A percentile compares a stretch with the other conserved stretches of the same genome.
These are phyloP conservation scores for Cladosporium sp. DNA, from an alignment of 2,329 filamentous ascomycete genomes.

Conservation along the genomic window DNA sequence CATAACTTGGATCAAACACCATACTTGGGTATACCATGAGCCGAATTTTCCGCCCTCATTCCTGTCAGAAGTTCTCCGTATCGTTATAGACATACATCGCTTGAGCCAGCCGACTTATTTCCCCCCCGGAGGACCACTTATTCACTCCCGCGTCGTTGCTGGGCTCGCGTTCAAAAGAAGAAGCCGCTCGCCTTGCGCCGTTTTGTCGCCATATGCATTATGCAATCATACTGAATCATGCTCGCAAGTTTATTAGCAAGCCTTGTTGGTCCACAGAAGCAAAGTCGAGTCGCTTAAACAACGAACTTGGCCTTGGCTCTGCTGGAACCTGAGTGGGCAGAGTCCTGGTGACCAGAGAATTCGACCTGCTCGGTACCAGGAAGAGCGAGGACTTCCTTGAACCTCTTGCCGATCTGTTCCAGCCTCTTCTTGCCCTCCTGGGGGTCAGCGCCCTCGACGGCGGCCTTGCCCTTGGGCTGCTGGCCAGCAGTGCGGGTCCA, in stretches of 20 bases:
- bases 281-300: conserved; percentile 57
- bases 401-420: conserved; percentile 78
- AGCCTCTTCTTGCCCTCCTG: conserved; percentile 88
- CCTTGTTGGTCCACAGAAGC: background rate
- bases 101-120: conserved; percentile 12
- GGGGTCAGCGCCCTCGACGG: conserved; percentile 31
- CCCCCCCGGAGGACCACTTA: conserved; percentile 24
- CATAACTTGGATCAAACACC: conserved; percentile 17
- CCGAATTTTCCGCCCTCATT: conserved; percentile 1
- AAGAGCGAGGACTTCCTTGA: conserved; percentile 90
- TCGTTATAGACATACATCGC: conserved; percentile 18
- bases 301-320: conserved; percentile 92
- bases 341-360: conserved; percentile 95
- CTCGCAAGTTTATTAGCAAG: background rate
- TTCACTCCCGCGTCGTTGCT: conserved; percentile 21
- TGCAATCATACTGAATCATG: conserved; percentile 13
- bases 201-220: conserved; percentile 19
- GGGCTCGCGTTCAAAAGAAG: conserved; percentile 14
- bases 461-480: conserved; percentile 70
- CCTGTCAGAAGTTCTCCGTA: conserved; percentile 15
- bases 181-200: conserved; percentile 18
- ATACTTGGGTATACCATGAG: conserved; percentile 22
- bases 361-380: conserved; percentile 77
- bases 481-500: conserved; percentile 93
- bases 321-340: conserved; percentile 88